Percentiles rank a stretch among this genome's conserved stretches.
phyloP scores from a whole-genome alignment of 2,329 filamentous ascomycete genomes.

The Arachnopeziza araneosa region DNA sequence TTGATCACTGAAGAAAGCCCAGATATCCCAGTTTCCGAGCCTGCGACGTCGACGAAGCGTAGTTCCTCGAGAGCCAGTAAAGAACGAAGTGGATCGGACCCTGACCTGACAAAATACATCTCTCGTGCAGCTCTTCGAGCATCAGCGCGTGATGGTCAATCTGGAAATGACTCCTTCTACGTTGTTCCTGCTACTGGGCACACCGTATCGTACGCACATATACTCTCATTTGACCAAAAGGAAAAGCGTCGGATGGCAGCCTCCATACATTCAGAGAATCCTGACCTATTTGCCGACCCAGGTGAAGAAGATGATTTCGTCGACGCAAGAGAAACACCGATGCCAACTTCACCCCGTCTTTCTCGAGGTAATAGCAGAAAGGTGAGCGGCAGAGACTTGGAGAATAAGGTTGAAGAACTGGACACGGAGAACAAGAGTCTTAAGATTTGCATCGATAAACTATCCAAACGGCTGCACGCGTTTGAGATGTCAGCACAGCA shows the following conservation, averaged over 20 bases:
- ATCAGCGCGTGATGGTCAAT: slow-evolving; percentile 62
- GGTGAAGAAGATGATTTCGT: slow-evolving; percentile 85
- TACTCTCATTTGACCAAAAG: slow-evolving; percentile 66
- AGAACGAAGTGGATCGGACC: slow-evolving; percentile 43
- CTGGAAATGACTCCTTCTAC: slow-evolving; percentile 75
- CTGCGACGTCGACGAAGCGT: slow-evolving; percentile 34
- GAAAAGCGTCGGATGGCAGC: slow-evolving; percentile 55
- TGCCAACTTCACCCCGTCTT: slow-evolving; percentile 38
- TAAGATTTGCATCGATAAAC: slow-evolving; percentile 77
- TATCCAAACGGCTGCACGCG: slow-evolving; percentile 81
- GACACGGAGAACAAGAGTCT: slow-evolving; percentile 82
- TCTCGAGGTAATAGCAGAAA: slow-evolving; percentile 35
- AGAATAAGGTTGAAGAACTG: slow-evolving; percentile 79
- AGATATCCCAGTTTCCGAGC: slow-evolving; percentile 23
- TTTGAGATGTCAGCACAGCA: slow-evolving; percentile 92
- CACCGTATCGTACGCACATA: slow-evolving; percentile 88
- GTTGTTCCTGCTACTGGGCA: slow-evolving; percentile 89
- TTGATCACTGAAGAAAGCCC: slow-evolving; percentile 50
- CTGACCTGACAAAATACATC: slow-evolving; percentile 78
- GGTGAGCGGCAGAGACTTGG: slow-evolving; percentile 39
- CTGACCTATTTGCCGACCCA: slow-evolving; percentile 37
- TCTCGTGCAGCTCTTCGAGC: slow-evolving; percentile 80
- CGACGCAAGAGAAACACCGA: slow-evolving; percentile 67
- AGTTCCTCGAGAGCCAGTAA: slow-evolving; percentile 13
- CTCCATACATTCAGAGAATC: slow-evolving; percentile 37